Base-by-base conservation (phyloP, 2,329 filamentous ascomycete species). In the Microcyclospora pomicola region DNA sequence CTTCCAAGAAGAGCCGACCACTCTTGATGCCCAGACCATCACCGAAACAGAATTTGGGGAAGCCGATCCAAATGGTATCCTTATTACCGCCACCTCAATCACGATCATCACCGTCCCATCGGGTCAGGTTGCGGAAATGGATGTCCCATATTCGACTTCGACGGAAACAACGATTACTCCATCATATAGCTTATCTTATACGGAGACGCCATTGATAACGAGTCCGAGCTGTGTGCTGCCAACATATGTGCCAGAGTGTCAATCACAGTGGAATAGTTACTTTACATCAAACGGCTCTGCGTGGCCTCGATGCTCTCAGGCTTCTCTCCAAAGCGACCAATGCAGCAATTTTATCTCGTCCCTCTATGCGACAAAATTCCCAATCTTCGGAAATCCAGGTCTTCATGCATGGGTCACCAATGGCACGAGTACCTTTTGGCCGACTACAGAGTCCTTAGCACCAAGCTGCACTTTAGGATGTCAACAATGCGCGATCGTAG, bases 391-490 rank as follows among this genome's bases (percentile, higher is more conserved):
- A 5, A 7, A 14, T 19, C 11, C 38, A 32, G 36, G 37, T 27
- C 27, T 40, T 9, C 4, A 11, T 9, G 38, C 11, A 7, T 40
- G 33, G 24, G 36, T 39, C 2, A 41, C 36, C 10, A 35, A 27
- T 24, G 35, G 32, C 7, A 37, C 32, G 10, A 40, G 34, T 15
- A 41, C 37, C 9, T 46, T 37, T 2, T 48, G 42, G 38, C 46
- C 44, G 6, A 24, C 42, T 2, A 36, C 34, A 2, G 33, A 34
- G 15, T 35, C 27, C 10, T 35, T 43, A 13, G 46, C 42, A 13
- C 44, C 46, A 2, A 36, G 42, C 13, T 48, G 46, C 31, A 43
- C 36, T 6, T 34, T 48, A 29, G 46, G 46, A 9, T 47, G 46
- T 16, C 42, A 43, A 32, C 24, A 36, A 6, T 49, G 46, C 34